phyloP scores from a whole-genome alignment of 805 yeast species.

The Kodamaea kaohsiungensis region DNA sequence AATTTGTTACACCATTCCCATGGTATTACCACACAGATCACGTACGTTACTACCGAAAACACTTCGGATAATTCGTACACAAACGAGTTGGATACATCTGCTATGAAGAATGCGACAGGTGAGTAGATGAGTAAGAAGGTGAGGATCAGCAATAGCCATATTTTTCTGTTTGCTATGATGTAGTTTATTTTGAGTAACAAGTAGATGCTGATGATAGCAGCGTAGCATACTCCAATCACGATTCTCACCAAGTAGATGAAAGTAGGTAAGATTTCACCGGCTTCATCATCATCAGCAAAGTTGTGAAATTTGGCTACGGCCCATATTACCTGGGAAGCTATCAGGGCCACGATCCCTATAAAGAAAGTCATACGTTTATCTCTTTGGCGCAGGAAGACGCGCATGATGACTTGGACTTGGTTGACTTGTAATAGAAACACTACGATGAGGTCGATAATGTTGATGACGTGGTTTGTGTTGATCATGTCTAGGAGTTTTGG shows the following conservation, averaged over 20 bases:
- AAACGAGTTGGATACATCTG: slow-evolving; percentile 77
- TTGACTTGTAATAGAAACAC: slow-evolving; percentile 60
- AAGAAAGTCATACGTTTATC: slow-evolving; percentile 66
- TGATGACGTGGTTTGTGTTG: slow-evolving; percentile 47
- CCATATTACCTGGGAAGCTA: slow-evolving; percentile 66
- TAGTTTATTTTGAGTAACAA: slow-evolving; percentile 52
- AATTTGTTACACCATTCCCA: slow-evolving; percentile 87
- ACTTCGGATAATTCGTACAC: slow-evolving; percentile 72
- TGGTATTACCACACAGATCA: slow-evolving; percentile 68
- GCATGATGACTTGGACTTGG: slow-evolving; percentile 71
- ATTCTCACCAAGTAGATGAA: slow-evolving; percentile 74
- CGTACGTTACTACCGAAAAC: slow-evolving; percentile 70
- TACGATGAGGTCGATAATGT: slow-evolving; percentile 57
- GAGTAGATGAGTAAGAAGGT: slow-evolving; percentile 57
- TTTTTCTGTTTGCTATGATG: slow-evolving; percentile 47
- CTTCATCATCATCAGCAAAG: slow-evolving; percentile 39
- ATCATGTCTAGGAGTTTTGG: slow-evolving; percentile 45
- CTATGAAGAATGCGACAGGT: slow-evolving; percentile 70
- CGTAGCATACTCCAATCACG: slow-evolving; percentile 67
- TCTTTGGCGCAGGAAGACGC: slow-evolving; percentile 63
- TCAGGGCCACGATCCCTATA: slow-evolving; percentile 55
- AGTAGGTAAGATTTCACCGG: slow-evolving; percentile 64
- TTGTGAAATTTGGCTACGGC: slow-evolving; percentile 58
- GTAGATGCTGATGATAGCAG: slow-evolving; percentile 60
- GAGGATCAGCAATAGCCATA: slow-evolving; percentile 57